A percentile compares a stretch with the other conserved stretches of the same genome.
These are phyloP conservation scores for Cryptococcus depauperatus DNA, from an alignment of 1,284 basidiomycete species.

Conservation along the genomic window DNA sequence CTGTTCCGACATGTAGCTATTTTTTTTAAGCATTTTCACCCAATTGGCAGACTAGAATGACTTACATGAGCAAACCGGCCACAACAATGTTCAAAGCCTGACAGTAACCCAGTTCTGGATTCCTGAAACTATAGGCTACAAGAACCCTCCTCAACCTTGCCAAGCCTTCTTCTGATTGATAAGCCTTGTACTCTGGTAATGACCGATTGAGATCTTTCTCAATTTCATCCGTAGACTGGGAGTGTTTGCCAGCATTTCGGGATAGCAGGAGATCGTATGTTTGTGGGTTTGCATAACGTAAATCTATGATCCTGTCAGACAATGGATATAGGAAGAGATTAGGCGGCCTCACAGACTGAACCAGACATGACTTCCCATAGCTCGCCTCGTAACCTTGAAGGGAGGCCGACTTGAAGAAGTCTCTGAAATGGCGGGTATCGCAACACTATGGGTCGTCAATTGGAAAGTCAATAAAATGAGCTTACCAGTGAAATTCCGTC, in stretches of 20 bases:
- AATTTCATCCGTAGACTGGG: slow-evolving; percentile 93
- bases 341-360: slow-evolving; percentile 55
- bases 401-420: slow-evolving; percentile 92
- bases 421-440: slow-evolving; percentile 95
- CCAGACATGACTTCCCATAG: slow-evolving; percentile 98
- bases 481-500: slow-evolving; percentile 43
- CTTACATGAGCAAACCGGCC: slow-evolving; percentile 34
- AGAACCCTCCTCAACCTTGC: slow-evolving; percentile 76
- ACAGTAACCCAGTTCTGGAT: slow-evolving; percentile 76
- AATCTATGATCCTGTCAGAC: slow-evolving; percentile 40
- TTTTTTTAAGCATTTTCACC: slow-evolving; percentile 14
- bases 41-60: background rate
- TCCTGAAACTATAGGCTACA: slow-evolving; percentile 94
- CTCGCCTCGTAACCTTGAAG: slow-evolving; percentile 89
- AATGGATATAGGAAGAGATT: background rate
- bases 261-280: slow-evolving; percentile 72
- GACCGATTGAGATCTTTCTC: slow-evolving; percentile 97
- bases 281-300: slow-evolving; percentile 81
- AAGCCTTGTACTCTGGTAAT: slow-evolving; percentile 88
- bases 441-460: no score
- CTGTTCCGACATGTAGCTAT: slow-evolving; percentile 96
- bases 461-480: no score
- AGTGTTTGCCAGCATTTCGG: slow-evolving; percentile 70
- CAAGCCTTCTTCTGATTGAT: slow-evolving; percentile 82
- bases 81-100: slow-evolving; percentile 82